Evolutionary conservation across 768 basidiomycete genomes (phyloP), one percentile per base, ranked within the genome.

Genomic region (Mycena galericulata): DNA sequence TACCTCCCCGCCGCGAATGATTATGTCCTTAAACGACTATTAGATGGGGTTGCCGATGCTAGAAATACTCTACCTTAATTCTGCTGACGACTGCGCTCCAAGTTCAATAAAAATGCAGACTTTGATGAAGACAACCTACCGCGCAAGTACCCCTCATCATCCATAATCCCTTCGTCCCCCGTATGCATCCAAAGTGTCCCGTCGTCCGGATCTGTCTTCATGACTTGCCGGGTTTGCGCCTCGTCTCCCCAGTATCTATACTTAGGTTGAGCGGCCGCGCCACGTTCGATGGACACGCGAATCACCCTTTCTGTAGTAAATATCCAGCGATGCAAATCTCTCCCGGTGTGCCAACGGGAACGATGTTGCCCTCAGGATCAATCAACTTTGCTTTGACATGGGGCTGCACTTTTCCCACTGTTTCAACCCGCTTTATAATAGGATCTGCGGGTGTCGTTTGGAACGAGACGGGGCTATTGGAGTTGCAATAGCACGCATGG

Each of bases 1-100:
- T 67, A 91, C 92, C 85, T 95, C 94, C 69, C 94, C 94, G 20
- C 93, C 94, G 22, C 94, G 90, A 69, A 95, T 95, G 72, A 95
- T 94, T 58, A 95, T 88, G 76, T 95, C 94, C 88, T 92, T 61
- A 9, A 27, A 32, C 36, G 36, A n/a, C 46, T 9, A 3, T 71
- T 27, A 54, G 65, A 30, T 27, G 22, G n/a, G 22, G 18, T 8
- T 8, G 63, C 24, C 26, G 5, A 51, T 49, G 40, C 20, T 60
- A 9, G 20, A 41, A 41, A 14, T 24, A 69, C 26, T 77, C n/a
- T 70, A 90, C 90, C 86, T 95, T 95, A 61, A 89, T 90, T 65
- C 93, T 84, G 49, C 93, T 90, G 51, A 94, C 92, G 62, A 95
- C 93, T 95, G 54, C 8, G 8, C 45, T 24, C 54, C 36, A 59